Evolutionary conservation across 139 green algal species (phyloP).

Genomic region (Volvox africanus): DNA sequence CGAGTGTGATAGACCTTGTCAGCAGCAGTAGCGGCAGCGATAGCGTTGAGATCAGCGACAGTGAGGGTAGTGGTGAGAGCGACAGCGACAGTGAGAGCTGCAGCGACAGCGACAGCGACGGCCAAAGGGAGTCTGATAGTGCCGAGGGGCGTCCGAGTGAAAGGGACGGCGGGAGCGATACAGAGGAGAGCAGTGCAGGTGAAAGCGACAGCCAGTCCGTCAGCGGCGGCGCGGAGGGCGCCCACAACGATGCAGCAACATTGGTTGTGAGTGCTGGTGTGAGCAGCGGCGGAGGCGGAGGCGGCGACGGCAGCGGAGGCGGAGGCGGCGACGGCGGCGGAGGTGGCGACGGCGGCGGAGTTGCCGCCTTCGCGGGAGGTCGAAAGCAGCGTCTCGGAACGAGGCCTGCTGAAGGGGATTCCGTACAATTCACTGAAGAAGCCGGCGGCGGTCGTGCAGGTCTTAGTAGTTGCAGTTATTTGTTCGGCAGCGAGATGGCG

Average conservation of each 20-base stretch:
- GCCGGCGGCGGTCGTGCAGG: background rate
- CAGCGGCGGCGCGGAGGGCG: background rate
- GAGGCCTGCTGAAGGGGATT: background rate
- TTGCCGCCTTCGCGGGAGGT: background rate
- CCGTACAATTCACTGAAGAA: background rate
- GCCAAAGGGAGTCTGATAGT: background rate
- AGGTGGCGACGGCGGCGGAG: background rate
- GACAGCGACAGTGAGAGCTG: background rate
- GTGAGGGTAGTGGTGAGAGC: constrained; percentile 4
- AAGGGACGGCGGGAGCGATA: background rate
- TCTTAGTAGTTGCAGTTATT: background rate
- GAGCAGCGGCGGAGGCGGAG: background rate
- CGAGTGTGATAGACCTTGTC: background rate
- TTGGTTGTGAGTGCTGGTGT: background rate
- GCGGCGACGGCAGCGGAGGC: background rate
- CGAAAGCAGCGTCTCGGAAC: background rate
- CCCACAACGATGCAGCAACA: background rate
- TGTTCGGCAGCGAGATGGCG: constrained; percentile 1
- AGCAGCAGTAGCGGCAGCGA: background rate
- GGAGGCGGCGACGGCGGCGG: background rate
- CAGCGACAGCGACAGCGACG: background rate
- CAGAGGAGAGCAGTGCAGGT: background rate
- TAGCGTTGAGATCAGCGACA: background rate
- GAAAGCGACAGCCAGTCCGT: background rate
- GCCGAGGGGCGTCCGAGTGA: background rate